phyloP scores from a whole-genome alignment of 306 rosid species.

The Cucumis hystrix region DNA sequence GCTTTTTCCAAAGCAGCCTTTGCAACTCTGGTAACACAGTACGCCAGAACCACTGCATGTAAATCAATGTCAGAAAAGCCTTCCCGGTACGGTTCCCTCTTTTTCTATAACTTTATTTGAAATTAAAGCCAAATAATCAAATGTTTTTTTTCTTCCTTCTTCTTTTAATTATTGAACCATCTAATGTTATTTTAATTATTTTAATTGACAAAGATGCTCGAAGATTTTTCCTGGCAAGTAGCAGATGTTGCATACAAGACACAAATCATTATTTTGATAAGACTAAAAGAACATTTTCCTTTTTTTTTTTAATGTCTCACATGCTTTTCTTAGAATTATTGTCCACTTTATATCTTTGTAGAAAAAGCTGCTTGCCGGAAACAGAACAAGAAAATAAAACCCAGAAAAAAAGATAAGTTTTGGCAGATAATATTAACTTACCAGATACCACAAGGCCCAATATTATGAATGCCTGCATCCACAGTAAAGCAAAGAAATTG shows the following conservation, averaged over 20 bases:
- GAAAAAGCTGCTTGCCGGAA: not conserved
- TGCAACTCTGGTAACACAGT: slow-evolving; percentile 39
- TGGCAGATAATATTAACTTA: slow-evolving; percentile 13
- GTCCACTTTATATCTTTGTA: not conserved
- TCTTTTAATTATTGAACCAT: not conserved
- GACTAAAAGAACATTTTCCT: not conserved
- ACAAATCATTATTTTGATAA: not conserved
- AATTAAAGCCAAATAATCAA: not conserved
- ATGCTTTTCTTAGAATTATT: not conserved
- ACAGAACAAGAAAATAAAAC: not conserved
- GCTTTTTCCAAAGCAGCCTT: slow-evolving; percentile 42
- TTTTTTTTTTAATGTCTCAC: not conserved
- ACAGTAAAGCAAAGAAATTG: not conserved
- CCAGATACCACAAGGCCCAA: slow-evolving; percentile 44
- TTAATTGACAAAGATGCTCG: not conserved
- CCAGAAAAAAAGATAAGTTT: not conserved
- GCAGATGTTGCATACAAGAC: not conserved
- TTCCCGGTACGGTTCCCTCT: not conserved
- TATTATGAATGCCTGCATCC: slow-evolving; percentile 32
- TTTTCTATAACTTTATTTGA: not conserved
- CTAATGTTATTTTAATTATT: not conserved
- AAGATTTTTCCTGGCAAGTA: not conserved
- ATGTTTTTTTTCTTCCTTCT: not conserved
- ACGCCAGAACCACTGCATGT: slow-evolving; percentile 24
- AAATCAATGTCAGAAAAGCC: slow-evolving; percentile 6